A percentile compares a stretch with the other conserved stretches of the same genome.
These are phyloP conservation scores for Nicotiana paniculata DNA, from an alignment of 257 asterid genomes.

Conservation along the genomic window DNA sequence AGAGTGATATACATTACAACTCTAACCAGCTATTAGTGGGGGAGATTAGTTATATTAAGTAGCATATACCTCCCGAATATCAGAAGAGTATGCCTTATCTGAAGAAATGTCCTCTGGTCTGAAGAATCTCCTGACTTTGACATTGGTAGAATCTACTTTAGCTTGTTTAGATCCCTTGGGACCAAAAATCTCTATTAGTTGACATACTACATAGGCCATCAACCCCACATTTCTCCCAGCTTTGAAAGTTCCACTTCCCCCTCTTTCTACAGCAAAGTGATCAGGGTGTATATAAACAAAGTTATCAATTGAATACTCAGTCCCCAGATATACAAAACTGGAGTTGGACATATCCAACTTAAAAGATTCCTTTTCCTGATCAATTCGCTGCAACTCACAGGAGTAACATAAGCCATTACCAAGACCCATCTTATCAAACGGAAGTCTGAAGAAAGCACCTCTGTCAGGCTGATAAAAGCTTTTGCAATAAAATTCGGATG, in stretches of 20 bases:
- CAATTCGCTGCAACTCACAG: slow-evolving; percentile 47
- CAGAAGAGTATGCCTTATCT: slow-evolving; percentile 77
- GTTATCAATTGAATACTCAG: slow-evolving; percentile 50
- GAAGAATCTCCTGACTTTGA: slow-evolving; percentile 73
- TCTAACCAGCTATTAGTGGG: not conserved
- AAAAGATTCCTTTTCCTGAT: slow-evolving; percentile 30
- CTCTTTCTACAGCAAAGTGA: slow-evolving; percentile 48
- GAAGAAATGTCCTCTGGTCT: slow-evolving; percentile 79
- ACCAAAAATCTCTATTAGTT: slow-evolving; percentile 58
- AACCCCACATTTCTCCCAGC: slow-evolving; percentile 91
- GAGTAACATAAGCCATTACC: slow-evolving; percentile 78
- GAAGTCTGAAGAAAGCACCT: slow-evolving; percentile 82
- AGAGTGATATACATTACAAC: not conserved
- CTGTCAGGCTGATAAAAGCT: slow-evolving; percentile 79
- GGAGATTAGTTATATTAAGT: not conserved
- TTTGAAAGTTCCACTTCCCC: slow-evolving; percentile 51
- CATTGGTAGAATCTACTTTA: slow-evolving; percentile 37
- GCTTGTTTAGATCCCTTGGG: slow-evolving; percentile 32
- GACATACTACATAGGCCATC: slow-evolving; percentile 68
- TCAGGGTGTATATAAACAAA: slow-evolving; percentile 68
- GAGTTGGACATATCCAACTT: slow-evolving; percentile 36
- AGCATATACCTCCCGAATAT: slow-evolving; percentile 73
- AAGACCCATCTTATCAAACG: slow-evolving; percentile 51
- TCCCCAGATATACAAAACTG: slow-evolving; percentile 54
- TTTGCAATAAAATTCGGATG: slow-evolving; percentile 73